Evolutionary conservation across 352 stramenopile species (phyloP).

Genomic region (Phytophthora chlamydospora): DNA sequence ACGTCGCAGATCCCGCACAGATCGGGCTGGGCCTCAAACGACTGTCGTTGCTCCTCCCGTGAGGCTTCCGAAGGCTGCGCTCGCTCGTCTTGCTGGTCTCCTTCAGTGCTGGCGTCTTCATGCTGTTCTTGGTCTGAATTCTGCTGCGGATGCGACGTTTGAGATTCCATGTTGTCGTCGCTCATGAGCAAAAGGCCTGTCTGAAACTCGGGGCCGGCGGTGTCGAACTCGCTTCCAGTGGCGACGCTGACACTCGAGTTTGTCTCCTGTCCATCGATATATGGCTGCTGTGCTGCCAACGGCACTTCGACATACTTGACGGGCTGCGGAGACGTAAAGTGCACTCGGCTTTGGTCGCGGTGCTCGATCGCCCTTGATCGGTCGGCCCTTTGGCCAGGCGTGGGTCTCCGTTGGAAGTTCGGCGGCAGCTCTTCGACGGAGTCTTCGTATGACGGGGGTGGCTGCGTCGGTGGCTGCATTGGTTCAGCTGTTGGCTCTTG

Average conservation of each 20-base stretch:
- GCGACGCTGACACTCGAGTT: slow-evolving; percentile 29
- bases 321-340: slow-evolving; percentile 19
- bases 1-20: slow-evolving; percentile 72
- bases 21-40: slow-evolving; percentile 8
- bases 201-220: slow-evolving; percentile 23
- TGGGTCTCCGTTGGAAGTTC: slow-evolving; percentile 22
- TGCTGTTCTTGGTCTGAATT: slow-evolving; percentile 5
- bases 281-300: slow-evolving; percentile 20
- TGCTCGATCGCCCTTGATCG: slow-evolving; percentile 2
- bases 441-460: slow-evolving; percentile 5
- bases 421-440: slow-evolving; percentile 11
- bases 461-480: slow-evolving; percentile 6
- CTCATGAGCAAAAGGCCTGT: slow-evolving; percentile 22
- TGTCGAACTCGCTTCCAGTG: slow-evolving; percentile 29
- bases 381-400: slow-evolving; percentile 2
- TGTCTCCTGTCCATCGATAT: slow-evolving; percentile 15
- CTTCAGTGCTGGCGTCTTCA: not conserved
- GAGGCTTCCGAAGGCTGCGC: slow-evolving; percentile 11
- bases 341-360: slow-evolving; percentile 23
- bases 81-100: slow-evolving; percentile 10
- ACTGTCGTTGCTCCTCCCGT: slow-evolving; percentile 5
- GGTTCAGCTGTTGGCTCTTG: slow-evolving; percentile 9
- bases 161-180: slow-evolving; percentile 4
- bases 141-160: slow-evolving; percentile 6
- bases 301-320: slow-evolving; percentile 28